Conservation (phyloP, 805 yeast genomes). For the Kurtzmaniella fragi region DNA sequence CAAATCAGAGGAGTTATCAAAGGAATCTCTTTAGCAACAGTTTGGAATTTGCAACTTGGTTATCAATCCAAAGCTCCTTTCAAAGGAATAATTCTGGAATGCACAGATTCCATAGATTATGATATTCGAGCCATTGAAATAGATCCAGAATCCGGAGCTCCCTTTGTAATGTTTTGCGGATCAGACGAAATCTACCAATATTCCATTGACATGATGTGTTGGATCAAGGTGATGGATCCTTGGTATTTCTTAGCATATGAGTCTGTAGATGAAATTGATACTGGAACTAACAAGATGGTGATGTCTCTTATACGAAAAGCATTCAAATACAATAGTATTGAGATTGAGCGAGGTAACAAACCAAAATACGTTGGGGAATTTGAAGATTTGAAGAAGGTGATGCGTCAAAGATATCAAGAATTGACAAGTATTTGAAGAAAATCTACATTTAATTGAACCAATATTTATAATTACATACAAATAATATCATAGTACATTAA, state of each 20-base stretch:
- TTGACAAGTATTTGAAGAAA: neutral
- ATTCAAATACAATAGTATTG: neutral
- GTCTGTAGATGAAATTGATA: neutral
- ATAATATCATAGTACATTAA: too few relatives aligned
- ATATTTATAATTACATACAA: too few relatives aligned
- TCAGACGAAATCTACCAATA: conserved; percentile 36
- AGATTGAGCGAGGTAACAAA: neutral
- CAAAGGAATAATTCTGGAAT: conserved; percentile 27
- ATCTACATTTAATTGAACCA: too few relatives aligned
- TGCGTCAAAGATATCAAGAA: neutral
- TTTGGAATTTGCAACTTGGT: conserved; percentile 32
- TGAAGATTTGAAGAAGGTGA: neutral
- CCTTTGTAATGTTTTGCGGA: conserved; percentile 34
- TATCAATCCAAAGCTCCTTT: conserved; percentile 6
- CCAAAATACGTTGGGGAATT: neutral
- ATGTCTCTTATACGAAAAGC: neutral
- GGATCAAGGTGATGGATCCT: conserved; percentile 47
- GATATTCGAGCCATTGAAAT: conserved; percentile 24
- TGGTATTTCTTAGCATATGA: conserved; percentile 25
- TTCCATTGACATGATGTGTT: conserved; percentile 35
- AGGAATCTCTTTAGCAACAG: conserved; percentile 49
- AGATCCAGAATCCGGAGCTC: conserved; percentile 31
- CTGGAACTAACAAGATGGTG: neutral
- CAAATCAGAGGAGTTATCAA: conserved; percentile 26
- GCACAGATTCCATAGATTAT: conserved; percentile 35